Evolutionary conservation across 2,329 filamentous ascomycete genomes (phyloP).

Genomic region (Ophiostoma australiae): DNA sequence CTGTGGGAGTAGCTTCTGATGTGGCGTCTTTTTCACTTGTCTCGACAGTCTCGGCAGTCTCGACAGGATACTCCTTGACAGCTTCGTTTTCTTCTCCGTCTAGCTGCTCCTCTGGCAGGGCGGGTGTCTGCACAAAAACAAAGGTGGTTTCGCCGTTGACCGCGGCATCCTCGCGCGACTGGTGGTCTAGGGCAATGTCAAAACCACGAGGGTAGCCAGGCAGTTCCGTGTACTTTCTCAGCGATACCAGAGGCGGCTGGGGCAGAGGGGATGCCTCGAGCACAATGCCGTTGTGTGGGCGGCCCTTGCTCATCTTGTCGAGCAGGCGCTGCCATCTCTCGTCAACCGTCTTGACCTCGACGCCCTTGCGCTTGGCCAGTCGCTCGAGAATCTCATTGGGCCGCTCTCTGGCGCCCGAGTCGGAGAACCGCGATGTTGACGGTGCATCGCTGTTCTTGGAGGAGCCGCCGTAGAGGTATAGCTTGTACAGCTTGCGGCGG

Average conservation of each 20-base stretch:
- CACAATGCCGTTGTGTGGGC: slow-evolving; percentile 86
- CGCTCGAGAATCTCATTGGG: slow-evolving; percentile 34
- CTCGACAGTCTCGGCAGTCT: not conserved
- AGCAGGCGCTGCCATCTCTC: slow-evolving; percentile 63
- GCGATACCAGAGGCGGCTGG: slow-evolving; percentile 57
- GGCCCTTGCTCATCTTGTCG: slow-evolving; percentile 74
- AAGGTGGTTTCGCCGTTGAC: slow-evolving; percentile 66
- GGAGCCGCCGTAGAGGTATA: slow-evolving; percentile 67
- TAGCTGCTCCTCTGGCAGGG: not conserved
- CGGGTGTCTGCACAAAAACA: slow-evolving; percentile 29
- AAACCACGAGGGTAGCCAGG: slow-evolving; percentile 42
- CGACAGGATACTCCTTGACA: not conserved
- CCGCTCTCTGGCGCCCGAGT: not conserved
- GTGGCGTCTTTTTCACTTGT: not conserved
- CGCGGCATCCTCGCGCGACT: slow-evolving; percentile 66
- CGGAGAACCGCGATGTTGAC: not conserved
- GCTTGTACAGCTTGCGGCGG: slow-evolving; percentile 70
- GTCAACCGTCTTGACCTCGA: slow-evolving; percentile 55
- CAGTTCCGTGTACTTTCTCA: slow-evolving; percentile 47
- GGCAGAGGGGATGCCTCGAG: slow-evolving; percentile 83
- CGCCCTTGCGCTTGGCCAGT: slow-evolving; percentile 44
- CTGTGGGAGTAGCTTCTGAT: not conserved
- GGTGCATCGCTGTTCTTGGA: slow-evolving; percentile 43
- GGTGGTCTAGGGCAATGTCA: slow-evolving; percentile 55
- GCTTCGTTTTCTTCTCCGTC: not conserved